Conservation (phyloP, 2,329 filamentous ascomycete species). For the Colletotrichum sojae region DNA sequence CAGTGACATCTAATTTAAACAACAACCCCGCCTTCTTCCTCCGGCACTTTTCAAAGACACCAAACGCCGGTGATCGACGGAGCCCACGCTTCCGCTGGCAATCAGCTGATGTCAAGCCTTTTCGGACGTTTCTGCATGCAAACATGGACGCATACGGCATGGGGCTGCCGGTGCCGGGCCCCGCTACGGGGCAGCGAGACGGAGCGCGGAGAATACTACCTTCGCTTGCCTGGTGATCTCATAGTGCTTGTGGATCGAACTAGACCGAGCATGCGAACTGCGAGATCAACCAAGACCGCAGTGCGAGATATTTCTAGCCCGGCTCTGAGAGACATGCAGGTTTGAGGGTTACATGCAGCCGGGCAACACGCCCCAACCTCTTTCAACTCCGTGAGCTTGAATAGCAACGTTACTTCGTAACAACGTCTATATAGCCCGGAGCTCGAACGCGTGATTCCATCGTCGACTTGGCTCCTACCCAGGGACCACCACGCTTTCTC, state of each 20-base stretch:
- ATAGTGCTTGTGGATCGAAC: neutral
- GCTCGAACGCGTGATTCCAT: neutral
- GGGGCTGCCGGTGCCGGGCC: neutral
- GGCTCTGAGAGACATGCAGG: neutral
- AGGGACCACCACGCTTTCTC: neutral
- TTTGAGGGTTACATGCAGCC: neutral
- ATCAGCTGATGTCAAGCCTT: neutral
- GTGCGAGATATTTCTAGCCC: neutral
- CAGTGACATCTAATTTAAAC: neutral
- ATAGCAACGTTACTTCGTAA: too few relatives aligned
- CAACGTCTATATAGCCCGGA: too few relatives aligned
- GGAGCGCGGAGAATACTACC: neutral
- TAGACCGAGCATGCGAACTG: neutral
- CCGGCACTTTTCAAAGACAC: constrained; percentile 17
- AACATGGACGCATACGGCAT: neutral
- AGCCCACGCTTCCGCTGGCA: neutral
- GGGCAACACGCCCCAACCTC: too few relatives aligned
- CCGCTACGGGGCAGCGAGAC: neutral
- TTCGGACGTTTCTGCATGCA: neutral
- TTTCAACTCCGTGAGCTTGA: neutral
- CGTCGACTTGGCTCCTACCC: neutral
- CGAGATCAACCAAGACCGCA: neutral
- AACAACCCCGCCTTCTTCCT: neutral
- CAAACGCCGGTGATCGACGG: constrained; percentile 9
- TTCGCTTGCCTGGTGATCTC: neutral